Evolutionary conservation across 106 monocot genomes (phyloP).

Genomic region (Hemerocallis citrina): DNA sequence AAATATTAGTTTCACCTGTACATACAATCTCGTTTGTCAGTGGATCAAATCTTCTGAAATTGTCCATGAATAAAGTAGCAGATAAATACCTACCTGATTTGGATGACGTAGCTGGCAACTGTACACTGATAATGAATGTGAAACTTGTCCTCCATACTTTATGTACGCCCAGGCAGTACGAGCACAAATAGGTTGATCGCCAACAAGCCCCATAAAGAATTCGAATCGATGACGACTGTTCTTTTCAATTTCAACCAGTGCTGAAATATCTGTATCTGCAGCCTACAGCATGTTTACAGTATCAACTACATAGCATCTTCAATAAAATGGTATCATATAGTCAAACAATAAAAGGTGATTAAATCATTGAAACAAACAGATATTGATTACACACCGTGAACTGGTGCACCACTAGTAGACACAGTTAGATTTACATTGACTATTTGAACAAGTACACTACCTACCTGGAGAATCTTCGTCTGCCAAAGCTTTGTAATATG

Average conservation of each 20-base stretch:
- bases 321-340: not conserved
- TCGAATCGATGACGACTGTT: constrained; percentile 90
- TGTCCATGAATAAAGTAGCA: not conserved
- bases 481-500: constrained; percentile 84
- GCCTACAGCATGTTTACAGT: constrained; percentile 46
- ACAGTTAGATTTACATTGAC: too few species aligned
- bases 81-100: constrained; percentile 38
- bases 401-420: too few species aligned
- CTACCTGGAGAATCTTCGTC: too few species aligned
- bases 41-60: not conserved
- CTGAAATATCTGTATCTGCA: constrained; percentile 94
- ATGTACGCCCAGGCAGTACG: constrained; percentile 86
- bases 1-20: constrained; percentile 88
- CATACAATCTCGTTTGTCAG: constrained; percentile 4
- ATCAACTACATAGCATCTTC: not conserved
- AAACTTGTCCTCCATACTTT: constrained; percentile 77
- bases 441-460: too few species aligned
- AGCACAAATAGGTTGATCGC: constrained; percentile 96
- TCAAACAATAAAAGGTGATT: not conserved
- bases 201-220: constrained; percentile 95
- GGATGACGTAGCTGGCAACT: constrained; percentile 94
- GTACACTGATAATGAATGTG: constrained; percentile 88
- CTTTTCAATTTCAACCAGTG: constrained; percentile 92
- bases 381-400: too few species aligned
- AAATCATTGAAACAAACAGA: too few species aligned